phyloP scores from a whole-genome alignment of 768 basidiomycete species.

The Phaeotremella skinneri region DNA sequence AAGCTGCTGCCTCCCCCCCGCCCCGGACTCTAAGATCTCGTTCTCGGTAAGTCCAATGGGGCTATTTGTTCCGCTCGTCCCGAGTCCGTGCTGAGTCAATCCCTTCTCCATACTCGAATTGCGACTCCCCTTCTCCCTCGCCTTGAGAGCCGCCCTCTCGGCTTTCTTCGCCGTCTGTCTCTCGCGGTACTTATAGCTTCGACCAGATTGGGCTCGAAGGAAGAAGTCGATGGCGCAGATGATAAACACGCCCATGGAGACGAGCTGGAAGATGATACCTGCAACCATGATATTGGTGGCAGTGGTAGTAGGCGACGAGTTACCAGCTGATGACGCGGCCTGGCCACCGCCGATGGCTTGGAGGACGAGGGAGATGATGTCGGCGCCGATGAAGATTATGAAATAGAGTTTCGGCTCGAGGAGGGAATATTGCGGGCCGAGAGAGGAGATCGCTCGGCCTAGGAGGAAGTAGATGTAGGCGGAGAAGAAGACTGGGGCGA shows the following conservation, averaged over 20 bases:
- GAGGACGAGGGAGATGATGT: conserved; percentile 46
- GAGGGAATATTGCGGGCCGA: conserved; percentile 17
- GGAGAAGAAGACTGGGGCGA: conserved; percentile 48
- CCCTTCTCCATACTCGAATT: background rate
- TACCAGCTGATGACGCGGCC: conserved; percentile 32
- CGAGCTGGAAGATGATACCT: conserved; percentile 50
- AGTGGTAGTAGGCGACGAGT: conserved; percentile 25
- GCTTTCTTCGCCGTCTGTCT: background rate
- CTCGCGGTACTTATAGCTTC: conserved; percentile 21
- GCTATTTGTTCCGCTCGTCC: background rate
- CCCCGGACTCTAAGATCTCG: conserved; percentile 5
- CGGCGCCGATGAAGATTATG: conserved; percentile 44
- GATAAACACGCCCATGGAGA: conserved; percentile 47
- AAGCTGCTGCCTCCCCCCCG: background rate
- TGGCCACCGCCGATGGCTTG: conserved; percentile 49
- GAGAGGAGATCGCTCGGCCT: conserved; percentile 35
- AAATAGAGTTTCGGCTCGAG: conserved; percentile 36
- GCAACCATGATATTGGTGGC: conserved; percentile 52
- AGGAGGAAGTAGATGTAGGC: conserved; percentile 39
- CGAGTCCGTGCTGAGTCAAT: background rate
- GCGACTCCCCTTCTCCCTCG: background rate
- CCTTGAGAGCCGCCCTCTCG: background rate
- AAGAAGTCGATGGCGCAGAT: conserved; percentile 43
- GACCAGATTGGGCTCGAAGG: conserved; percentile 21
- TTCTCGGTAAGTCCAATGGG: background rate